A percentile compares a stretch with the other conserved stretches of the same genome.
Conservation (phyloP, 179 eudicot genomes). For the Drosera spatulata region DNA sequence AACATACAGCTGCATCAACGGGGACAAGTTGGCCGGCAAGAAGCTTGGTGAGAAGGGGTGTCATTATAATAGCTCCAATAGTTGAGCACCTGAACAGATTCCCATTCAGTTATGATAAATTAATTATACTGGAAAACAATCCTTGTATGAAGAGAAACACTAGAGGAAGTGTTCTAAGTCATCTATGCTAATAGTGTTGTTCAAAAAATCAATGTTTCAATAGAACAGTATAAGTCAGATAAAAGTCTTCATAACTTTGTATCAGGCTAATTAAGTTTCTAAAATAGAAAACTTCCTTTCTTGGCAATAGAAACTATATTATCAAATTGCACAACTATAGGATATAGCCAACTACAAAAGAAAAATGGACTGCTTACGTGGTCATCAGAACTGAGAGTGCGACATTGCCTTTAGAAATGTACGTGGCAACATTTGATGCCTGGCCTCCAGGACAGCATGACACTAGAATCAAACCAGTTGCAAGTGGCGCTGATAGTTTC, state of each 20-base stretch:
- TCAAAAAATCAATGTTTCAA: no score
- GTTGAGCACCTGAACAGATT: slow-evolving; percentile 68
- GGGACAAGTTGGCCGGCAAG: slow-evolving; percentile 99
- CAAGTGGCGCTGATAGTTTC: slow-evolving; percentile 95
- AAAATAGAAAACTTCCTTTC: no score
- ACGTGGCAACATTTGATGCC: slow-evolving; percentile 99
- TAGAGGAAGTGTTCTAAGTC: no score
- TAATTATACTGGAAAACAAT: not conserved
- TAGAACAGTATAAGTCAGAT: no score
- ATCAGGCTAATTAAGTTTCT: no score
- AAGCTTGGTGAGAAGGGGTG: slow-evolving; percentile 95
- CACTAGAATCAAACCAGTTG: slow-evolving; percentile 96
- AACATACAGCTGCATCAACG: slow-evolving; percentile 95
- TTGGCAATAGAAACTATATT: no score
- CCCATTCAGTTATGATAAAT: not conserved
- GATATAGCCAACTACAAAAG: not conserved
- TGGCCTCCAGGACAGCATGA: slow-evolving; percentile 99
- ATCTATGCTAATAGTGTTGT: no score
- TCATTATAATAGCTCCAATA: slow-evolving; percentile 94
- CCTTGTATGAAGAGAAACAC: no score
- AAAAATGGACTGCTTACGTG: slow-evolving; percentile 53
- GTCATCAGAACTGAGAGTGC: slow-evolving; percentile 99
- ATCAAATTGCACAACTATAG: no score
- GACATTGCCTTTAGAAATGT: slow-evolving; percentile 95
- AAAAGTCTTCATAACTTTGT: no score